Conservation (phyloP, 2,329 filamentous ascomycete genomes). For the Alternaria consortialis region DNA sequence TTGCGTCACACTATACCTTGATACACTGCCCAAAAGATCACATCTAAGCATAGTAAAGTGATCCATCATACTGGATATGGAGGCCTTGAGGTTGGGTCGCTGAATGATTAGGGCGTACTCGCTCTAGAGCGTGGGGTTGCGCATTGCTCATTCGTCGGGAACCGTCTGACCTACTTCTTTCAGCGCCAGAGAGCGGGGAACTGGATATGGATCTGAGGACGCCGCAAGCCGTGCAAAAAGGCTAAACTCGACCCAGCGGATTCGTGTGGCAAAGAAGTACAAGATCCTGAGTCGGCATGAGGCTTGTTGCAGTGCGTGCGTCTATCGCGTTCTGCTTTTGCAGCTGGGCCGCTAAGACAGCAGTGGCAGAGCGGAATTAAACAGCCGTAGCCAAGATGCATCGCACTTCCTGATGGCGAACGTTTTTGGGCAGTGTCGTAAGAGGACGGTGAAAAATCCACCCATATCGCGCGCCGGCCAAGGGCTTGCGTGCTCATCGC, state of each 20-base stretch:
- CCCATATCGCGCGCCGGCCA: slow-evolving; percentile 17
- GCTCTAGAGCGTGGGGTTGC: slow-evolving; percentile 18
- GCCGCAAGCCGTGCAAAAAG: slow-evolving; percentile 31
- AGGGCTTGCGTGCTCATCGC: slow-evolving; percentile 23
- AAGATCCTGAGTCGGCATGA: slow-evolving; percentile 17
- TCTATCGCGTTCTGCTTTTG: slow-evolving; percentile 20
- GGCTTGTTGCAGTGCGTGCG: slow-evolving; percentile 16
- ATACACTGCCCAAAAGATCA: slow-evolving; percentile 32
- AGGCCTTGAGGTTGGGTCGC: slow-evolving; percentile 37
- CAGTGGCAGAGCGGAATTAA: slow-evolving; percentile 10
- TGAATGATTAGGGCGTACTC: slow-evolving; percentile 24
- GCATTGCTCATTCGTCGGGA: slow-evolving; percentile 16
- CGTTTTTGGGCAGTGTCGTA: slow-evolving; percentile 11
- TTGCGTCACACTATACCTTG: slow-evolving; percentile 41
- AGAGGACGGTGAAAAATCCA: slow-evolving; percentile 11
- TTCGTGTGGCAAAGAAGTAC: slow-evolving; percentile 23
- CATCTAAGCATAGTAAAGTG: slow-evolving; percentile 32
- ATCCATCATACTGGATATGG: slow-evolving; percentile 37
- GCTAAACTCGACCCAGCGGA: slow-evolving; percentile 36
- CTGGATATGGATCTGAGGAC: slow-evolving; percentile 18
- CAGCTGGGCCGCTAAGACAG: slow-evolving; percentile 6
- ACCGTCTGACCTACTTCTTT: slow-evolving; percentile 41
- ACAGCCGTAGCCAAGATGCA: slow-evolving; percentile 18
- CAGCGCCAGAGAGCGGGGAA: slow-evolving; percentile 20
- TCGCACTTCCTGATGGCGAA: background rate